These are phyloP conservation scores for Penicillium ochrochloron DNA, from an alignment of 495 filamentous ascomycete species.

Conservation along the genomic window DNA sequence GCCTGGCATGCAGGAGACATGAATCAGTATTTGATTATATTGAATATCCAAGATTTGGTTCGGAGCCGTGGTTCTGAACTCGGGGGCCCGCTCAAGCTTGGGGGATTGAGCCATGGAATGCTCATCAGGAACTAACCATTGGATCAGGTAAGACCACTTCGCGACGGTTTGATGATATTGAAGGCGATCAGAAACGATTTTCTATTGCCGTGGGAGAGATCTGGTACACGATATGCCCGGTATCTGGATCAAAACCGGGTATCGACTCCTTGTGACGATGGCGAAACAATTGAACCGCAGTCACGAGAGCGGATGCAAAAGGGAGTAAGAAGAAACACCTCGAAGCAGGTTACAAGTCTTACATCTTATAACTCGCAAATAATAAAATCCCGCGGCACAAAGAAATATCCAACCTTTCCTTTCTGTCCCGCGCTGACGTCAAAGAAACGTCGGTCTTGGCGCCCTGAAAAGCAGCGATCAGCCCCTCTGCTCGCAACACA, in stretches of 20 bases:
- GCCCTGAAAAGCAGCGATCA: slow-evolving; percentile 27
- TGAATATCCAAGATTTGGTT: neutral
- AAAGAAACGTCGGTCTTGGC: slow-evolving; percentile 33
- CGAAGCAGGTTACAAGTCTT: neutral
- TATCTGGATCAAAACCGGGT: neutral
- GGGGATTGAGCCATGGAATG: slow-evolving; percentile 13
- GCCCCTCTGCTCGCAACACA: neutral
- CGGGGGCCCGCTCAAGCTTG: neutral
- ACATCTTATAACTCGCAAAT: slow-evolving; percentile 13
- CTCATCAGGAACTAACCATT: slow-evolving; percentile 11
- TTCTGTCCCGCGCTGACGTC: slow-evolving; percentile 36
- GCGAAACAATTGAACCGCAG: slow-evolving; percentile 7
- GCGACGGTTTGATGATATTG: neutral
- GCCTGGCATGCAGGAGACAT: slow-evolving; percentile 18
- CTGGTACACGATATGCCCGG: neutral
- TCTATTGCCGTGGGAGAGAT: neutral
- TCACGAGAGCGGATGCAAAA: neutral
- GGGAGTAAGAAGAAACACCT: neutral
- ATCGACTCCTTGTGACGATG: slow-evolving; percentile 1
- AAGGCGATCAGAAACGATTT: neutral
- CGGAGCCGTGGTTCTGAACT: slow-evolving; percentile 13
- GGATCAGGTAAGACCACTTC: neutral
- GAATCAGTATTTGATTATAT: neutral
- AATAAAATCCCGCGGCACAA: slow-evolving; percentile 6
- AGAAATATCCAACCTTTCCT: slow-evolving; percentile 16